These are phyloP conservation scores for Nicotiana benthamiana DNA, from an alignment of 257 asterid genomes.

Conservation along the genomic window DNA sequence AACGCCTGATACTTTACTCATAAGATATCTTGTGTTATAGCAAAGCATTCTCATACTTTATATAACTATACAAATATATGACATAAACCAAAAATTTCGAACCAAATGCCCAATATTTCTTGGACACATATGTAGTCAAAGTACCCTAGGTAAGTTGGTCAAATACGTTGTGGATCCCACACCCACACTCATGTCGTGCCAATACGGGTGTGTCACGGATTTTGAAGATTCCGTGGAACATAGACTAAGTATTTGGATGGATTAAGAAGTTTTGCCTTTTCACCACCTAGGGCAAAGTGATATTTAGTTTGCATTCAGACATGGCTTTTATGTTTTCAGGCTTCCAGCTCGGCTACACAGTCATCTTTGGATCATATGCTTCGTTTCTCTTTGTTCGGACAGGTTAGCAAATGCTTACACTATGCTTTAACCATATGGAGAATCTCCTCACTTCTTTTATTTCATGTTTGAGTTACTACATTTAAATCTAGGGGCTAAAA, in stretches of 20 bases:
- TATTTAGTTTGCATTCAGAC: background rate
- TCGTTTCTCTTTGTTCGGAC: constrained; percentile 88
- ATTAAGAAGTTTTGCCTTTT: background rate
- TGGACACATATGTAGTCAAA: too few relatives aligned
- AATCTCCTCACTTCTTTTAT: background rate
- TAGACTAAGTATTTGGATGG: background rate
- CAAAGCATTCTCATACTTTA: too few relatives aligned
- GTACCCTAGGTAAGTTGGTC: too few relatives aligned
- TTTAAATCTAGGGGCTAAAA: background rate
- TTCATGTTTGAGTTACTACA: background rate
- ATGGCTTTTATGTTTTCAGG: constrained; percentile 38
- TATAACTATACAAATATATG: too few relatives aligned
- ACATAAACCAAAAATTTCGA: too few relatives aligned
- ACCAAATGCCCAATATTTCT: too few relatives aligned
- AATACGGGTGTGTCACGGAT: too few relatives aligned
- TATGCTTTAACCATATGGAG: background rate
- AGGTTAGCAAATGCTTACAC: constrained; percentile 37
- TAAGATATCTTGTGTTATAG: too few relatives aligned
- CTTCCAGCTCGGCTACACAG: constrained; percentile 90
- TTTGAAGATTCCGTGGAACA: too few relatives aligned
- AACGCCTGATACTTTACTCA: too few relatives aligned
- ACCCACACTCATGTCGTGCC: too few relatives aligned
- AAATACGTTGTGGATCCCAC: too few relatives aligned
- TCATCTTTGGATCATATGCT: constrained; percentile 84
- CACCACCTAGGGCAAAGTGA: background rate